Conservation (phyloP, 805 yeast species). For the Suhomyces emberorum region DNA sequence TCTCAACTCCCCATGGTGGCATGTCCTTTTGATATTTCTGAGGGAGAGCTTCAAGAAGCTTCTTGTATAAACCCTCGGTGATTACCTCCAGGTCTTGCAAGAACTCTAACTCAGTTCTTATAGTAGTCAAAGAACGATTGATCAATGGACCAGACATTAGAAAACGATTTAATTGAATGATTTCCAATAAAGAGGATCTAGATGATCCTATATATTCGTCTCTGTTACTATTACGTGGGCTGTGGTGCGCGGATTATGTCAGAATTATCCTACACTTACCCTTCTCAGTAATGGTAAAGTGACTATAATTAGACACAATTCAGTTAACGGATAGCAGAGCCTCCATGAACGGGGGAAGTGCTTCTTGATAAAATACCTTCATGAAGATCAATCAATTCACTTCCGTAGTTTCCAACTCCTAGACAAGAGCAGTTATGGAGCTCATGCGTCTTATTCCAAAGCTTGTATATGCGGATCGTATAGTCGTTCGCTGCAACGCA, state of each 20-base stretch:
- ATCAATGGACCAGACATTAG: constrained; percentile 55
- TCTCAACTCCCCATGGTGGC: constrained; percentile 45
- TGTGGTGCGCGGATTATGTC: too few relatives aligned
- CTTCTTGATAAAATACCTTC: constrained; percentile 9
- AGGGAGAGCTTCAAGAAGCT: constrained; percentile 54
- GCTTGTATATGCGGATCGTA: constrained; percentile 67
- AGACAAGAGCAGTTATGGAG: neutral
- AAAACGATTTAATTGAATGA: too few relatives aligned
- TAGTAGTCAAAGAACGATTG: constrained; percentile 73
- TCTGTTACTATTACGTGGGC: too few relatives aligned
- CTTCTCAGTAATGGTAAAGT: too few relatives aligned
- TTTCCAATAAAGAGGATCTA: neutral
- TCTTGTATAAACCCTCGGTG: constrained; percentile 50
- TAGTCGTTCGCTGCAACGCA: constrained; percentile 79
- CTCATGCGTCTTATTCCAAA: constrained; percentile 50
- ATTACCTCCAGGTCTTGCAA: constrained; percentile 72
- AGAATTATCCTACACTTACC: too few relatives aligned
- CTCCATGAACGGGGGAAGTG: too few relatives aligned
- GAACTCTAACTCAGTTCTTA: constrained; percentile 79
- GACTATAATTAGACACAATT: neutral
- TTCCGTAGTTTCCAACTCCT: constrained; percentile 7
- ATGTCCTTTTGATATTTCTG: constrained; percentile 50
- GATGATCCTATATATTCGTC: too few relatives aligned
- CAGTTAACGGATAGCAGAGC: neutral
- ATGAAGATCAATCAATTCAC: constrained; percentile 8